A percentile compares a stretch with the other conserved stretches of the same genome.
Evolutionary conservation across 192 early-diverging fungal genomes (phyloP).

Genomic region (Podila verticillata): DNA sequence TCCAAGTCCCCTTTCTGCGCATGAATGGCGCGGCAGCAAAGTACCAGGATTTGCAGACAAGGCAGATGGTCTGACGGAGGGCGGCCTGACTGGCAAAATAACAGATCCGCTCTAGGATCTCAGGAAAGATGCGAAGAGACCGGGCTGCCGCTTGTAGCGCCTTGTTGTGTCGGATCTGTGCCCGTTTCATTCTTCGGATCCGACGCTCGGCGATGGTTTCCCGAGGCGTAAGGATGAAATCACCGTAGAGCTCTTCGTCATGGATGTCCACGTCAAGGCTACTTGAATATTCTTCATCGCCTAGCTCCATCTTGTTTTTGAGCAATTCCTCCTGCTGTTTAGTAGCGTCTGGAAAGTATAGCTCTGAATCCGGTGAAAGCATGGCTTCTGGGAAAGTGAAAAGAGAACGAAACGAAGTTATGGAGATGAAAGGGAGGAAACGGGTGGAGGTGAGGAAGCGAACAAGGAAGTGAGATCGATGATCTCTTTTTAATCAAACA

Average conservation of each 20-base stretch:
- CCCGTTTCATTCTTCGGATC: not conserved
- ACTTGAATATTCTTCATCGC: not conserved
- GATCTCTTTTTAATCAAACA: no score
- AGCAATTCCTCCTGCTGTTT: not conserved
- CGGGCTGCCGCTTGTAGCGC: not conserved
- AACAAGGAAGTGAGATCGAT: not conserved
- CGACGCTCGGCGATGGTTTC: not conserved
- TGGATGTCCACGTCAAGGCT: not conserved
- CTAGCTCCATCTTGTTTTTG: not conserved
- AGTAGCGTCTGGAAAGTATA: not conserved
- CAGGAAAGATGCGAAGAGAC: not conserved
- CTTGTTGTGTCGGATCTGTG: not conserved
- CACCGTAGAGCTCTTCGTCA: not conserved
- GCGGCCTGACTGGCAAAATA: not conserved
- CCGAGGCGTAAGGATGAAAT: not conserved
- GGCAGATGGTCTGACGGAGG: not conserved
- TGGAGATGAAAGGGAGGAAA: not conserved
- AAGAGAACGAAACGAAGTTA: not conserved
- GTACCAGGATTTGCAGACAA: conserved; percentile 2
- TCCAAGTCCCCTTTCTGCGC: not conserved
- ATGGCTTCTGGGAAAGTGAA: not conserved
- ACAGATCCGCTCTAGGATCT: not conserved
- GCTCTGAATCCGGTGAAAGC: not conserved
- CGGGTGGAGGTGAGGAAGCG: not conserved
- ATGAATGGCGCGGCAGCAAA: not conserved